Evolutionary conservation across 2,329 filamentous ascomycete genomes (phyloP).

Genomic region (Fusarium chaquense): DNA sequence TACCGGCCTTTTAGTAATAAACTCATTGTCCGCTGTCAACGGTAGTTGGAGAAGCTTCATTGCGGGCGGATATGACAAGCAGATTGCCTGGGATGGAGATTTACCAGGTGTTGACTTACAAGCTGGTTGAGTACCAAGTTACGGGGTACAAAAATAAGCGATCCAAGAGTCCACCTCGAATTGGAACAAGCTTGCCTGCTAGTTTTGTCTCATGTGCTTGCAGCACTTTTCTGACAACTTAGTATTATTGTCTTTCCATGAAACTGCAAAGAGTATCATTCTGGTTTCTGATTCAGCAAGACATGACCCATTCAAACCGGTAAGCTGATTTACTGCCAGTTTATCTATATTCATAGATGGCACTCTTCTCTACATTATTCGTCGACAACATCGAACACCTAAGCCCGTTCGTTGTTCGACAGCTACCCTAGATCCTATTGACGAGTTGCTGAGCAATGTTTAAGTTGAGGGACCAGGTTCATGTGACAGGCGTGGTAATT

Average conservation of each 20-base stretch:
- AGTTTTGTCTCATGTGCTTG: background rate
- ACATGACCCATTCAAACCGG: background rate
- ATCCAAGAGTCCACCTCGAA: background rate
- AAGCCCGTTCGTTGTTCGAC: background rate
- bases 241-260: background rate
- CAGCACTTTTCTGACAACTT: background rate
- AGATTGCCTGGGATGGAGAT: background rate
- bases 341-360: background rate
- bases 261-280: background rate
- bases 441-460: background rate
- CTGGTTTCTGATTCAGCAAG: background rate
- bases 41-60: background rate
- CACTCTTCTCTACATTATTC: background rate
- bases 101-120: background rate
- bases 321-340: background rate
- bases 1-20: background rate
- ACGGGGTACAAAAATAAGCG: background rate
- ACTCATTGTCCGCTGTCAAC: background rate
- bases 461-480: background rate
- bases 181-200: no score
- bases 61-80: background rate
- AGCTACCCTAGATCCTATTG: slow-evolving; percentile 2
- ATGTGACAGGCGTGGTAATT: background rate
- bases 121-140: background rate
- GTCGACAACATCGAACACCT: slow-evolving; percentile 10